Evolutionary conservation across 2,329 filamentous ascomycete species (phyloP).

Genomic region (Hirsutella rhossiliensis): DNA sequence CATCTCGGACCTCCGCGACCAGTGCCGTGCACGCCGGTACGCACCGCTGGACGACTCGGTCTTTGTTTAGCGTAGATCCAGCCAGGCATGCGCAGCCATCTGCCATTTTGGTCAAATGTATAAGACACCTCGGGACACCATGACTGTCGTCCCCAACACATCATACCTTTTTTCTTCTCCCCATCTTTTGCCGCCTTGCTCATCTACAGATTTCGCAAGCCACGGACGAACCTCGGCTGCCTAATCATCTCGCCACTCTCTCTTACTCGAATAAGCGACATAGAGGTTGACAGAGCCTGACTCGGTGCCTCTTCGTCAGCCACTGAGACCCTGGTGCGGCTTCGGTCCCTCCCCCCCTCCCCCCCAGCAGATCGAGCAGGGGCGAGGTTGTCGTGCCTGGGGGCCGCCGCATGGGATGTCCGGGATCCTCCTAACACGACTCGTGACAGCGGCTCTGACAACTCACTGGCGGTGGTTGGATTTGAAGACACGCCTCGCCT

Average conservation of each 20-base stretch:
- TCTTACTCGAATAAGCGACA: background rate
- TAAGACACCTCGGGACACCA: constrained; percentile 5
- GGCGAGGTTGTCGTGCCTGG: constrained; percentile 26
- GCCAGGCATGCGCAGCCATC: constrained; percentile 2
- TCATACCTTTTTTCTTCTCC: background rate
- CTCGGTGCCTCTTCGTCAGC: constrained; percentile 9
- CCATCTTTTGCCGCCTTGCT: background rate
- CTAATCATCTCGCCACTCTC: constrained; percentile 1
- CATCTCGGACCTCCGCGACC: background rate
- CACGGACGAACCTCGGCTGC: background rate
- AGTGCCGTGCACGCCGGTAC: background rate
- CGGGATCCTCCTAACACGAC: constrained; percentile 28
- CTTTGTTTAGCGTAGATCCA: constrained; percentile 3
- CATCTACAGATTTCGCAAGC: background rate
- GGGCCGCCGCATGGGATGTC: constrained; percentile 22
- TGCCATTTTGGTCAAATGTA: constrained; percentile 2
- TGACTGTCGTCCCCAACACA: background rate
- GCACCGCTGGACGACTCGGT: background rate
- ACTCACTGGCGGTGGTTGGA: constrained; percentile 19
- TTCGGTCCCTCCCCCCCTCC: constrained; percentile 16
- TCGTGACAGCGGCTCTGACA: constrained; percentile 23
- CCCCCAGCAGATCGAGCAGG: constrained; percentile 24
- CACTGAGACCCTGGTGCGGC: constrained; percentile 28
- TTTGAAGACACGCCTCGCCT: constrained; percentile 1
- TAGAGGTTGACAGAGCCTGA: constrained; percentile 5